Evolutionary conservation across 805 yeast genomes (phyloP).

Genomic region (Metschnikowia lochheadii): DNA sequence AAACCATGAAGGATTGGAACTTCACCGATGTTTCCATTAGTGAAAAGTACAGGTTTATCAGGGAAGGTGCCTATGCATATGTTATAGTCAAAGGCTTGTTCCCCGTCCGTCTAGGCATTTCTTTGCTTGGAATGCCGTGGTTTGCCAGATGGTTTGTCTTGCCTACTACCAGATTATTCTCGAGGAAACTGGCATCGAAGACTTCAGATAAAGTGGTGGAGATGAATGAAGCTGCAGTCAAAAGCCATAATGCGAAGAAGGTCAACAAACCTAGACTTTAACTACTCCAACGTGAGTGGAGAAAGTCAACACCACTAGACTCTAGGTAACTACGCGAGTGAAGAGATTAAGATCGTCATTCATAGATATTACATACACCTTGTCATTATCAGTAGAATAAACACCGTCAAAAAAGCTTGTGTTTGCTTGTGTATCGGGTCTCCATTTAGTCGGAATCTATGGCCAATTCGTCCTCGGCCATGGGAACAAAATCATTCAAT

Average conservation of each 20-base stretch:
- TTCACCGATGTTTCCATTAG: constrained; percentile 35
- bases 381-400: background rate
- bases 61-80: constrained; percentile 75
- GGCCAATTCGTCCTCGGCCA: constrained; percentile 21
- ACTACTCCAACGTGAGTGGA: constrained; percentile 12
- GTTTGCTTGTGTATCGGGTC: background rate
- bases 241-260: constrained; percentile 18
- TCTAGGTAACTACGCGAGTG: constrained; percentile 14
- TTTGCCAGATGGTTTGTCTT: constrained; percentile 49
- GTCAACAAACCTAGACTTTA: constrained; percentile 35
- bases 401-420: background rate
- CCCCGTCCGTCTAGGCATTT: constrained; percentile 50
- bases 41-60: constrained; percentile 50
- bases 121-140: constrained; percentile 53
- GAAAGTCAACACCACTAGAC: constrained; percentile 32
- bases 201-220: background rate
- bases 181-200: constrained; percentile 2
- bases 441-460: constrained; percentile 29
- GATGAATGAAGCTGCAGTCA: constrained; percentile 5
- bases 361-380: constrained; percentile 1
- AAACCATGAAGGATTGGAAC: constrained; percentile 39
- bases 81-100: constrained; percentile 59
- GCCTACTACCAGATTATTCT: constrained; percentile 35
- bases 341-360: constrained; percentile 1
- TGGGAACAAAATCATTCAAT: constrained; percentile 39